Evolutionary conservation across 768 basidiomycete species (phyloP).

Genomic region (Lyophyllum decastes): DNA sequence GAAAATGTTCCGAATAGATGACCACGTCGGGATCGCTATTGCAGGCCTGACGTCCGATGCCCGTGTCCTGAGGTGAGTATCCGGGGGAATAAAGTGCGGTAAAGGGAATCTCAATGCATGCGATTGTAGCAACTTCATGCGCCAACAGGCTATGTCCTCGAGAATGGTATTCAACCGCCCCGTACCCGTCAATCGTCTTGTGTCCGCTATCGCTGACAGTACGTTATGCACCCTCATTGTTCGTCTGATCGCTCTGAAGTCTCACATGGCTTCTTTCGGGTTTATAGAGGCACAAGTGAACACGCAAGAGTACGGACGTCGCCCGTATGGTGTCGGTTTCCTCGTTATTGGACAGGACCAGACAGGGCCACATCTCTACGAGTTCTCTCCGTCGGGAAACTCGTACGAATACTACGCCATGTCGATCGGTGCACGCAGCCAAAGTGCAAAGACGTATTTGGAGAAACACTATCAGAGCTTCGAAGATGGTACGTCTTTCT

Average conservation of each 20-base stretch:
- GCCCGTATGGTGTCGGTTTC: slow-evolving; percentile 98
- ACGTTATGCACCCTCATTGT: slow-evolving; percentile 30
- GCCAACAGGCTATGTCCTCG: slow-evolving; percentile 95
- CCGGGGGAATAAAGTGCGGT: too few species aligned
- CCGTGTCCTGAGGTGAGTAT: slow-evolving; percentile 84
- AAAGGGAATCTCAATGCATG: background rate
- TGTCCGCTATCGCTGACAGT: slow-evolving; percentile 95
- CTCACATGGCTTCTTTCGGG: background rate
- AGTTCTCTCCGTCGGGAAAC: slow-evolving; percentile 97
- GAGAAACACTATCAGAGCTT: slow-evolving; percentile 94
- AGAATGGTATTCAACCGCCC: slow-evolving; percentile 96
- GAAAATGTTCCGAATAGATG: slow-evolving; percentile 99
- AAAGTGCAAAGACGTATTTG: slow-evolving; percentile 97
- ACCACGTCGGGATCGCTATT: slow-evolving; percentile 99
- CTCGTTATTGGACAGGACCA: slow-evolving; percentile 96
- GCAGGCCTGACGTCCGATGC: slow-evolving; percentile 99
- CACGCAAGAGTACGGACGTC: slow-evolving; percentile 96
- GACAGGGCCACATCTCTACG: slow-evolving; percentile 96
- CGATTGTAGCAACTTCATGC: slow-evolving; percentile 89
- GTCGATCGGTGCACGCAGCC: slow-evolving; percentile 97
- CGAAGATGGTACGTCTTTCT: slow-evolving; percentile 74
- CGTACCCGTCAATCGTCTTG: slow-evolving; percentile 91
- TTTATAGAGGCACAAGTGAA: slow-evolving; percentile 92
- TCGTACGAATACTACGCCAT: slow-evolving; percentile 98
- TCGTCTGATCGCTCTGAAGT: background rate